phyloP scores from a whole-genome alignment of 306 rosid genomes.

The Casuarina equisetifolia region DNA sequence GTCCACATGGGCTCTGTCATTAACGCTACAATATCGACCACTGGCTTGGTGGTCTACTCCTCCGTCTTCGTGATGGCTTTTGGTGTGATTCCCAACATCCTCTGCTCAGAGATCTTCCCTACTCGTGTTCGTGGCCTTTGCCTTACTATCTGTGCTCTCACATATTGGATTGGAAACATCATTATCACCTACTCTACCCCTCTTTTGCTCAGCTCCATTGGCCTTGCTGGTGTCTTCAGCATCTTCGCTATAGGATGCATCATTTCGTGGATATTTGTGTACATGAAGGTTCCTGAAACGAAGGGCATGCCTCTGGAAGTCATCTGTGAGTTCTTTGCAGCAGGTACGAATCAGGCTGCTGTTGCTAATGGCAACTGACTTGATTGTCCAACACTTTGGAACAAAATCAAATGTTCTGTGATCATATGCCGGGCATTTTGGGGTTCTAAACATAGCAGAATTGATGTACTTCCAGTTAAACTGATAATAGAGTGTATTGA shows the following conservation, averaged over 20 bases:
- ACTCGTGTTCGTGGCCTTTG: slow-evolving; percentile 66
- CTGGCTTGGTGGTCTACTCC: slow-evolving; percentile 49
- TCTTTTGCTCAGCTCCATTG: slow-evolving; percentile 48
- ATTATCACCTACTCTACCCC: slow-evolving; percentile 53
- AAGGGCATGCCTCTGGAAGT: slow-evolving; percentile 87
- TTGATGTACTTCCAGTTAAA: too few relatives aligned
- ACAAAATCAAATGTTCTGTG: too few relatives aligned
- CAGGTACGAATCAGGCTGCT: slow-evolving; percentile 52
- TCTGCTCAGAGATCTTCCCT: slow-evolving; percentile 73
- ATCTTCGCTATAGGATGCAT: slow-evolving; percentile 54
- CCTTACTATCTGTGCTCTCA: slow-evolving; percentile 61
- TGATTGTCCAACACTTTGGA: neutral
- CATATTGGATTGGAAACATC: slow-evolving; percentile 64
- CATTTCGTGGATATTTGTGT: slow-evolving; percentile 63
- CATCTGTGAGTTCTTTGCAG: slow-evolving; percentile 65
- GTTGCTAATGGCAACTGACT: slow-evolving; percentile 40
- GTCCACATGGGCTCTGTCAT: slow-evolving; percentile 37
- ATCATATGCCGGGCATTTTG: too few relatives aligned
- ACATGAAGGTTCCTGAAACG: slow-evolving; percentile 69
- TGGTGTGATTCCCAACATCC: slow-evolving; percentile 62
- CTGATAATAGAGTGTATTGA: too few relatives aligned
- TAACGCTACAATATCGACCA: slow-evolving; percentile 47
- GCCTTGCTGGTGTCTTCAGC: slow-evolving; percentile 55
- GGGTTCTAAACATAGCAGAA: too few relatives aligned
- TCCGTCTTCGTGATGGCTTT: slow-evolving; percentile 69